Percentiles rank a stretch among this genome's conserved stretches.
Evolutionary conservation across 2,329 filamentous ascomycete genomes (phyloP).

Genomic region (Phialophora macrospora): DNA sequence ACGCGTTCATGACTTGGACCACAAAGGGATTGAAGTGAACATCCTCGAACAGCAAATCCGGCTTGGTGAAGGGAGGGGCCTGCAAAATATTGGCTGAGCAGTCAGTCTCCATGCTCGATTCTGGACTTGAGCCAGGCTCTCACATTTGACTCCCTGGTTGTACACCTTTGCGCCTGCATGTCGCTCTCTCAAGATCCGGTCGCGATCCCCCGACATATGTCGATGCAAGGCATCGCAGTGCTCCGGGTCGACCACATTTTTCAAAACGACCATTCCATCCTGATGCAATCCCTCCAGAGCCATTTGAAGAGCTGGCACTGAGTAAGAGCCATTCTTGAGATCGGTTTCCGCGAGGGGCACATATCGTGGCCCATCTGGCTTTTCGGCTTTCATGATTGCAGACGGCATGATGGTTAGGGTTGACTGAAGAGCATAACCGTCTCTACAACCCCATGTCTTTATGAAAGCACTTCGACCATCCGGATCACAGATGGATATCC

Average conservation of each 20-base stretch:
- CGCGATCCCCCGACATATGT: conserved; percentile 46
- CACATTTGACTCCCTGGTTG: conserved; percentile 47
- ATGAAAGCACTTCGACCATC: no score
- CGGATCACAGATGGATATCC: background rate
- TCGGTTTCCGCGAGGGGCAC: conserved; percentile 40
- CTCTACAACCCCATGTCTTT: background rate
- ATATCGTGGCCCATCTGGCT: conserved; percentile 35
- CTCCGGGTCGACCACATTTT: conserved; percentile 44
- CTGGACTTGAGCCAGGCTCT: background rate
- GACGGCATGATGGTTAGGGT: conserved; percentile 11
- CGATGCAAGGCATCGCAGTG: conserved; percentile 46
- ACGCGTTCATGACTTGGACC: conserved; percentile 49
- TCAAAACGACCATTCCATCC: conserved; percentile 48
- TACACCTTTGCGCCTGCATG: conserved; percentile 39
- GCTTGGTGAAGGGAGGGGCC: conserved; percentile 45
- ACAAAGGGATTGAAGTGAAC: conserved; percentile 52
- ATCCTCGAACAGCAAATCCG: conserved; percentile 45
- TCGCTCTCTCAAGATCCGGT: conserved; percentile 34
- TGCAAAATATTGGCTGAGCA: conserved; percentile 49
- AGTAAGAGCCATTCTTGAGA: conserved; percentile 38
- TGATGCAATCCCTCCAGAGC: conserved; percentile 46
- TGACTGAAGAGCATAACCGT: background rate
- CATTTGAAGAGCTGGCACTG: conserved; percentile 42
- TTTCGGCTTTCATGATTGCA: conserved; percentile 9
- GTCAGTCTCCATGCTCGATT: background rate